phyloP scores from a whole-genome alignment of 306 rosid species.

The Adenanthera pavonina region DNA sequence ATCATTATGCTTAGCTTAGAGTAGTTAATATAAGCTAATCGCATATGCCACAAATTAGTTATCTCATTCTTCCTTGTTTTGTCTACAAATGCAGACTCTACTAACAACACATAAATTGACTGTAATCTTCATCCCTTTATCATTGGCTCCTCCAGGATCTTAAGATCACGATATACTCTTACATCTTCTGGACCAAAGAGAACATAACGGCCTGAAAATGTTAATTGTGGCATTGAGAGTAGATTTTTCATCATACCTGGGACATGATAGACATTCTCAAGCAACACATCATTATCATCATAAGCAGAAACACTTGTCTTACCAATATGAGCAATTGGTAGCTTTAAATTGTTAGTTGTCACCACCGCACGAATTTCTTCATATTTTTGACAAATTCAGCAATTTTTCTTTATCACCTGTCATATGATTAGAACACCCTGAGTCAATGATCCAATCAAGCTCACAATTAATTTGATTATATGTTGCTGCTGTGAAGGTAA shows the following conservation, averaged over 20 bases:
- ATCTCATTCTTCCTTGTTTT: background rate
- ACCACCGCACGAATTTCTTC: background rate
- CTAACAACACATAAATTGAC: background rate
- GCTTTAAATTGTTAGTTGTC: background rate
- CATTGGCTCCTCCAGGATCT: background rate
- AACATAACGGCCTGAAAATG: background rate
- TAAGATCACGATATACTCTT: background rate
- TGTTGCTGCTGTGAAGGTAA: background rate
- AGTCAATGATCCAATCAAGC: background rate
- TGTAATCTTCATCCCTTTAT: background rate
- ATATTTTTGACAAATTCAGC: no score
- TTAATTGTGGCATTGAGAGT: background rate
- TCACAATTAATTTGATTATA: background rate
- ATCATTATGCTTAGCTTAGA: background rate
- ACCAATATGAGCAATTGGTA: background rate
- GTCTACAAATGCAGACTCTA: background rate
- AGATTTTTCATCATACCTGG: background rate
- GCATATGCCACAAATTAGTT: background rate
- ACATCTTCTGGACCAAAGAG: background rate
- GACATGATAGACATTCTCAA: background rate
- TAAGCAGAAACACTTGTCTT: background rate
- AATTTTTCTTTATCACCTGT: background rate
- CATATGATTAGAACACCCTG: background rate
- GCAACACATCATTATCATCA: background rate
- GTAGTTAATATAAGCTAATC: background rate